Percentiles rank a stretch among this genome's conserved stretches.
Conservation (phyloP, 768 basidiomycete genomes). For the Xanthoconium purpureum region DNA sequence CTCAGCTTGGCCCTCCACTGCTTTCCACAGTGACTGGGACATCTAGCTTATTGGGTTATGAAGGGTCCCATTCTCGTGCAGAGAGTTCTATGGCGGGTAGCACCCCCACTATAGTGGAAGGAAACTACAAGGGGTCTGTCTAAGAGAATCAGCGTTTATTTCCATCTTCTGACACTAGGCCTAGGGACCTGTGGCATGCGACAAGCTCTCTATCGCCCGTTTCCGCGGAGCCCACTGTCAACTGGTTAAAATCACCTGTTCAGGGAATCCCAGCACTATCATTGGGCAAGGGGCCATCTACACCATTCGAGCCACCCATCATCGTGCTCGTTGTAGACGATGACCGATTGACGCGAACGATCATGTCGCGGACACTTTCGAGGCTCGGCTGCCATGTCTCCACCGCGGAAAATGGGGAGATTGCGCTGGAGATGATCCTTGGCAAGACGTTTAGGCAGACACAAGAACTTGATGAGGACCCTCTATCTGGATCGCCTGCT, state of each 20-base stretch:
- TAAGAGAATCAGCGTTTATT: not conserved
- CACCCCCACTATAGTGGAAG: slow-evolving; percentile 2
- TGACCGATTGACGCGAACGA: slow-evolving; percentile 71
- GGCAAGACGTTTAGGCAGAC: slow-evolving; percentile 28
- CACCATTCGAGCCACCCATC: slow-evolving; percentile 48
- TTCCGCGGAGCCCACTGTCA: slow-evolving; percentile 7
- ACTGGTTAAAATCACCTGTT: slow-evolving; percentile 11
- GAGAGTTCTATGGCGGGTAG: slow-evolving; percentile 1
- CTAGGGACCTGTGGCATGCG: not conserved
- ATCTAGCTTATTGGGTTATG: not conserved
- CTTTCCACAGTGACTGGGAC: slow-evolving; percentile 3
- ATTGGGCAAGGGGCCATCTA: slow-evolving; percentile 7
- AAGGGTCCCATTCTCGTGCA: not conserved
- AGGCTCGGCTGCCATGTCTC: slow-evolving; percentile 76
- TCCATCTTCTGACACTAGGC: slow-evolving; percentile 4
- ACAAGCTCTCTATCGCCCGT: not conserved
- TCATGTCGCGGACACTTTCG: slow-evolving; percentile 79
- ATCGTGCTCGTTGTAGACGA: slow-evolving; percentile 82
- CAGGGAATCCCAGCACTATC: slow-evolving; percentile 9
- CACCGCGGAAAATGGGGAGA: slow-evolving; percentile 80
- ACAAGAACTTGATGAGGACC: not conserved
- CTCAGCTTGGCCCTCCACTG: slow-evolving; percentile 28
- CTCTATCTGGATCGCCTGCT: not conserved
- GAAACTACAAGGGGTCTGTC: not conserved
- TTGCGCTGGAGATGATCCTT: slow-evolving; percentile 70